These are phyloP conservation scores for Aegilops bicornis DNA, from an alignment of 176 grass and related monocot genomes.

Conservation along the genomic window DNA sequence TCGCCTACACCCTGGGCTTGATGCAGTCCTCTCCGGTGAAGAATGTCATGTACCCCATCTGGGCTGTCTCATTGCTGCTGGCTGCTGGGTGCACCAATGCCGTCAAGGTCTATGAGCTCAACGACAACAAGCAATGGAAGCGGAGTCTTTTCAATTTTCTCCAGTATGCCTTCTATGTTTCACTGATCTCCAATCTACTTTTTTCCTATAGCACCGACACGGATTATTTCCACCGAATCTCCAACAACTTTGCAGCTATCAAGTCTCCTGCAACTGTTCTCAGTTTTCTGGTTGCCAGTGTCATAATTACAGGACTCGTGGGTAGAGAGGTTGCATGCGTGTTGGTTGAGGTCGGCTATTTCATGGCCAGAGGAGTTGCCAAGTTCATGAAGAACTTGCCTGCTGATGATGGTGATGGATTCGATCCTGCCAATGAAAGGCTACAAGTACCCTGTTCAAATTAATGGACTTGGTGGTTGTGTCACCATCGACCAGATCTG, in stretches of 20 bases:
- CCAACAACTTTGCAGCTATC: too few relatives aligned
- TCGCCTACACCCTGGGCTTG: neutral
- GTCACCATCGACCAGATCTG: conserved; percentile 1
- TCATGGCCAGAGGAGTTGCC: neutral
- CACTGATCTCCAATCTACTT: neutral
- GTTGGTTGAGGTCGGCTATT: neutral
- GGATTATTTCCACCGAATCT: too few relatives aligned
- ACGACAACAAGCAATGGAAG: neutral
- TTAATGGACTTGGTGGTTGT: fast-evolving
- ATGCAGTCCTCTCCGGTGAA: neutral
- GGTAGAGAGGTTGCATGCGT: neutral
- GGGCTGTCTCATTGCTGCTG: neutral
- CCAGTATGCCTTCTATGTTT: neutral
- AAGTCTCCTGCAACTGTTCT: neutral
- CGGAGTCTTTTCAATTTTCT: too few relatives aligned
- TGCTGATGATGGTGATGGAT: neutral
- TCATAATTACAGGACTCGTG: too few relatives aligned
- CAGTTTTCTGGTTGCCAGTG: too few relatives aligned
- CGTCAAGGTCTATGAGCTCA: neutral
- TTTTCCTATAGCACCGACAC: too few relatives aligned
- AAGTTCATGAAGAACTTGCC: neutral
- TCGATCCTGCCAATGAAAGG: neutral
- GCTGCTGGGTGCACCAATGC: neutral
- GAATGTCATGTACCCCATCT: neutral
- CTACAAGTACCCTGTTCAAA: neutral